Percentiles rank a stretch among this genome's conserved stretches.
Conservation (phyloP, 2,329 filamentous ascomycete genomes). For the Trichoderma hamatum region DNA sequence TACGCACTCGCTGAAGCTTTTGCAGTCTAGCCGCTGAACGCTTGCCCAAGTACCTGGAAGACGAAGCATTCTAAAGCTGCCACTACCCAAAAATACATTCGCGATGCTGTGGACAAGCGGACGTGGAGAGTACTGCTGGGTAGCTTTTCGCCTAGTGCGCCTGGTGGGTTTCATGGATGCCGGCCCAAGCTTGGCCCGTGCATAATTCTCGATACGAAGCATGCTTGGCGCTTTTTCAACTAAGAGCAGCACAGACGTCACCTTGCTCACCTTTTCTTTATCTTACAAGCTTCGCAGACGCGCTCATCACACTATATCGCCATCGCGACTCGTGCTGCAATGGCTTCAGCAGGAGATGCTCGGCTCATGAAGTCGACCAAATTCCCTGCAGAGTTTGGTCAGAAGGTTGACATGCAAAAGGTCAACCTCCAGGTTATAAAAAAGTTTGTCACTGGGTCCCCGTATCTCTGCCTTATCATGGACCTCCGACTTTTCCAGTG, state of each 20-base stretch:
- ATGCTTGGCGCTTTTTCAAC: slow-evolving; percentile 18
- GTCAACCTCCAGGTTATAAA: slow-evolving; percentile 98
- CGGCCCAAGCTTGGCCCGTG: slow-evolving; percentile 3
- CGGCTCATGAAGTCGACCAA: slow-evolving; percentile 90
- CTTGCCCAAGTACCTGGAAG: neutral
- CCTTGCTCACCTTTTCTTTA: slow-evolving; percentile 30
- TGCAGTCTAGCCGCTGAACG: neutral
- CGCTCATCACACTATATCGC: slow-evolving; percentile 14
- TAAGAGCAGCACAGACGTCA: slow-evolving; percentile 36
- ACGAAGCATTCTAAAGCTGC: neutral
- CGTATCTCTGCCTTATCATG: neutral
- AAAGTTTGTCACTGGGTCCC: slow-evolving; percentile 62
- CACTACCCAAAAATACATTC: neutral
- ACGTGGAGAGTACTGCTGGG: neutral
- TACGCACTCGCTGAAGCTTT: slow-evolving; percentile 20
- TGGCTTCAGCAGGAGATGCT: slow-evolving; percentile 84
- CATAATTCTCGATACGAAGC: neutral
- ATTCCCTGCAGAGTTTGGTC: slow-evolving; percentile 89
- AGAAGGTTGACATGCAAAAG: slow-evolving; percentile 96
- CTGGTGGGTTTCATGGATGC: neutral
- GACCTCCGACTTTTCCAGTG: slow-evolving; percentile 23
- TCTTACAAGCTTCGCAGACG: slow-evolving; percentile 30
- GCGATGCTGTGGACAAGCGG: neutral
- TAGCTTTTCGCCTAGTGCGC: neutral
- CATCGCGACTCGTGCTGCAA: slow-evolving; percentile 44